Conservation (phyloP, 768 basidiomycete genomes). For the Xanthoconium stramineum region DNA sequence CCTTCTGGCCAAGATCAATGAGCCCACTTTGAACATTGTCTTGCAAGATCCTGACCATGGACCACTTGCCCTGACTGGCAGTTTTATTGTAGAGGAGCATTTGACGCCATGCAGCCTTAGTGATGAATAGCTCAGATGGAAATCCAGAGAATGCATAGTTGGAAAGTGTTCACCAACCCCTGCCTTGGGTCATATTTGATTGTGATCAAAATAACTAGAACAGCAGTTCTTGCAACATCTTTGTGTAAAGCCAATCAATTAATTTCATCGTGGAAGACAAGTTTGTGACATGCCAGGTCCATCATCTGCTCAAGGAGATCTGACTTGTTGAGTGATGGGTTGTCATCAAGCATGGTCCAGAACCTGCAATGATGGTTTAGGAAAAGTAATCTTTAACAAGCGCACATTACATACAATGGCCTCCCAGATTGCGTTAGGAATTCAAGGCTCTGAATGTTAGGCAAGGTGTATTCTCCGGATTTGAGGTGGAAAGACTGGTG, state of each 20-base stretch:
- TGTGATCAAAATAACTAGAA: neutral
- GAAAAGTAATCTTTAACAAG: neutral
- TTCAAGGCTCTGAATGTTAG: neutral
- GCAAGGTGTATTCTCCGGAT: neutral
- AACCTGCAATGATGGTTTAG: neutral
- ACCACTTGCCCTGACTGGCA: too few species aligned
- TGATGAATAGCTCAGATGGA: neutral
- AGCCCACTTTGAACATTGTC: neutral
- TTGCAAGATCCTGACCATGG: neutral
- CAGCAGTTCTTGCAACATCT: neutral
- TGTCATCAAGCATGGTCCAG: neutral
- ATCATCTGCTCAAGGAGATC: neutral
- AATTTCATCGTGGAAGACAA: neutral
- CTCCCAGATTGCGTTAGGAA: neutral
- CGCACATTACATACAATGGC: neutral
- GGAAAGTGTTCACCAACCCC: neutral
- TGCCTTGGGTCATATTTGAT: neutral
- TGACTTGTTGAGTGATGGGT: neutral
- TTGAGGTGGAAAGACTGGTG: neutral
- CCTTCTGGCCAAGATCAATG: neutral
- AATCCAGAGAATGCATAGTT: too few species aligned
- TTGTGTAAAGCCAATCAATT: neutral
- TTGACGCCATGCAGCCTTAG: neutral
- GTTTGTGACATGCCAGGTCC: neutral
- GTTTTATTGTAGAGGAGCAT: neutral